Conservation (phyloP, 257 asterid species). For the Salvia splendens region DNA sequence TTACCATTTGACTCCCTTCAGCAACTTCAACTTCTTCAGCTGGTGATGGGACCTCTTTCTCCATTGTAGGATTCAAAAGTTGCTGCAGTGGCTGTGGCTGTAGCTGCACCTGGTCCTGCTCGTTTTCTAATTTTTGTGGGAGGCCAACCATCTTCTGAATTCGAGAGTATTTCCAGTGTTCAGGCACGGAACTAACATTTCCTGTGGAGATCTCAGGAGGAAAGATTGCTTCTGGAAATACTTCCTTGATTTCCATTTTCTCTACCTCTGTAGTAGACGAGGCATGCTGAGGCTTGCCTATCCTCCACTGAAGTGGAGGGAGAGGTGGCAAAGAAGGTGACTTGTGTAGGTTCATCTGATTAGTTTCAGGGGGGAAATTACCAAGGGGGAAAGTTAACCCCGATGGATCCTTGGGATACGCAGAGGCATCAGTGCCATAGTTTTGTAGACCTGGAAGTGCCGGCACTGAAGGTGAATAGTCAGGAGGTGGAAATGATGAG, state of each 20-base stretch:
- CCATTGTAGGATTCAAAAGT: background rate
- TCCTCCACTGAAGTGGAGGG: conserved; percentile 96
- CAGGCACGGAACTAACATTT: conserved; percentile 31
- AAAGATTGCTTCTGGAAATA: conserved; percentile 22
- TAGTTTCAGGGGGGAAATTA: conserved; percentile 37
- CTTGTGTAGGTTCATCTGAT: conserved; percentile 47
- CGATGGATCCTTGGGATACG: conserved; percentile 33
- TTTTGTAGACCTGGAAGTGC: conserved; percentile 39
- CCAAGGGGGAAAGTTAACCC: conserved; percentile 40
- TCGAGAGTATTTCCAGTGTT: conserved; percentile 33
- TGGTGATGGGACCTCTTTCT: conserved; percentile 18
- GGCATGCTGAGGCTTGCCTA: conserved; percentile 60
- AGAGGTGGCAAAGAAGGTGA: conserved; percentile 88
- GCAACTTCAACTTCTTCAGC: conserved; percentile 22
- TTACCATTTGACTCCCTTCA: conserved; percentile 2
- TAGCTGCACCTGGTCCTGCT: conserved; percentile 23
- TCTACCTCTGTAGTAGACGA: conserved; percentile 40
- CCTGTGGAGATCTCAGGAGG: conserved; percentile 8
- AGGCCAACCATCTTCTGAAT: conserved; percentile 31
- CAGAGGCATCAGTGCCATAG: conserved; percentile 37
- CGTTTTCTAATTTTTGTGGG: conserved; percentile 35
- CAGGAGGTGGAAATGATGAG: conserved; percentile 31
- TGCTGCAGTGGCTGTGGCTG: conserved; percentile 20
- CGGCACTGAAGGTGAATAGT: conserved; percentile 36
- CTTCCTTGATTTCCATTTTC: conserved; percentile 27